Base-by-base conservation (phyloP, 202 grass and related monocot genomes). In the Alloteropsis angusta region DNA sequence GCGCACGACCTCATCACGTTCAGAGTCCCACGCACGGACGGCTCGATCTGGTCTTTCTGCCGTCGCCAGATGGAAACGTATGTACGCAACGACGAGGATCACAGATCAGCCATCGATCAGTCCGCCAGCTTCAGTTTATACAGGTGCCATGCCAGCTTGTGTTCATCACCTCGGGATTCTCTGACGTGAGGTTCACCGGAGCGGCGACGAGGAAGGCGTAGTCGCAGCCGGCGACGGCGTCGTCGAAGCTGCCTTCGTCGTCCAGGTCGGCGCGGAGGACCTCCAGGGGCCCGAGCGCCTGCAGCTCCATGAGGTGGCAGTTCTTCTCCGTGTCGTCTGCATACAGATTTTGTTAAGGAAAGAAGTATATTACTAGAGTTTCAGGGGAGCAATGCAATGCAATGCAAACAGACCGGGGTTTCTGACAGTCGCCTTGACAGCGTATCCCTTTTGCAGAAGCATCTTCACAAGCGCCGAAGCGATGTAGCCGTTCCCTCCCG, bases 1-100 rank as follows among this genome's bases (percentile, higher is more conserved):
- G 47, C 65, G 60, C 93, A 97, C 34, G 93, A 97, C 69, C 83
- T 87, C 78, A 97, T 50, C 34, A 91, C 88, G 49, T 97, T 97
- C 8, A 97, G 42, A 0, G 88, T 89, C 32, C 86, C 90, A 41
- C 37, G 52, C 13, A 88, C 76, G 3, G 74, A 82, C 0, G 93
- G 78, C 64, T 91, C 83, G 23, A 97, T 76, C 21, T 87, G 56
- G 37, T 97, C 90, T 57, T 81, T 74, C 88, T 93, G 79, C 14
- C 14, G 57, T 55, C 19, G 6, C 17, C 48, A 7, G 17, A 2
- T 18, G 48, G 3, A 19, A 2, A 19, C 3, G 7, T n/a, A 22
- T 0, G 3, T 1, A 53, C 18, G 1, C 18, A 5, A 18, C 10
- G 10, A 9, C 9, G 41, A 43, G 41, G 41, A 8, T 43, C 41